Conservation (phyloP, 768 basidiomycete genomes). For the Epithele typhae region DNA sequence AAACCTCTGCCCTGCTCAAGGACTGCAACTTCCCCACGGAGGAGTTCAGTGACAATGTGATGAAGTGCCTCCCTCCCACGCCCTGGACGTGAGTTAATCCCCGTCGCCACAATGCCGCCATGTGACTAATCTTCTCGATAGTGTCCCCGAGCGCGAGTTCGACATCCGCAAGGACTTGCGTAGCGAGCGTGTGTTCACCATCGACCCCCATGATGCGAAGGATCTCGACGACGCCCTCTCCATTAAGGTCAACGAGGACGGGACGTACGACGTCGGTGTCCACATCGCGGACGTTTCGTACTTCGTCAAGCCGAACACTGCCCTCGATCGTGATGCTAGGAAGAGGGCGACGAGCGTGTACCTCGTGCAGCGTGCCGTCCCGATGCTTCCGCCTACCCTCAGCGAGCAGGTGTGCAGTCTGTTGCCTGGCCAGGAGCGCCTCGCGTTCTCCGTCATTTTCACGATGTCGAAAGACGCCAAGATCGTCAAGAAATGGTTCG, state of each 20-base stretch:
- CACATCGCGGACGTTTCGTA: constrained; percentile 96
- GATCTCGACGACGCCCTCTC: constrained; percentile 96
- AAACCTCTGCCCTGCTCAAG: constrained; percentile 94
- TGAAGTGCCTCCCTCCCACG: constrained; percentile 93
- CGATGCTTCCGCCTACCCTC: constrained; percentile 94
- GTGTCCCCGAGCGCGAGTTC: constrained; percentile 85
- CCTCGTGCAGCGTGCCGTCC: constrained; percentile 91
- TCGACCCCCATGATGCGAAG: constrained; percentile 86
- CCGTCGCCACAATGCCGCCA: too few relatives aligned
- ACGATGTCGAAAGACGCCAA: constrained; percentile 80
- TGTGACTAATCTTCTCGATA: too few relatives aligned
- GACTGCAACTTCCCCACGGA: constrained; percentile 99
- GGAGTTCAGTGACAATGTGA: constrained; percentile 91
- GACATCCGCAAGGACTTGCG: constrained; percentile 89
- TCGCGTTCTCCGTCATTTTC: constrained; percentile 88
- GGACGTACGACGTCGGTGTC: constrained; percentile 89
- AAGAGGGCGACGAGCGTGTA: constrained; percentile 98
- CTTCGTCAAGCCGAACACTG: constrained; percentile 92
- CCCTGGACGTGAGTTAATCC: constrained; percentile 78
- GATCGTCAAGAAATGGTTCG: constrained; percentile 87
- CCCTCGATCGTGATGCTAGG: constrained; percentile 96
- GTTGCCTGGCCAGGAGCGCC: constrained; percentile 79
- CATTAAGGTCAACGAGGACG: constrained; percentile 84
- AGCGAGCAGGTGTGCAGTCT: constrained; percentile 93
- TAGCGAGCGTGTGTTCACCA: constrained; percentile 81